Percentiles rank a stretch among this genome's conserved stretches.
These are phyloP conservation scores for Glarea lozoyensis DNA, from an alignment of 495 filamentous ascomycete genomes.

Conservation along the genomic window DNA sequence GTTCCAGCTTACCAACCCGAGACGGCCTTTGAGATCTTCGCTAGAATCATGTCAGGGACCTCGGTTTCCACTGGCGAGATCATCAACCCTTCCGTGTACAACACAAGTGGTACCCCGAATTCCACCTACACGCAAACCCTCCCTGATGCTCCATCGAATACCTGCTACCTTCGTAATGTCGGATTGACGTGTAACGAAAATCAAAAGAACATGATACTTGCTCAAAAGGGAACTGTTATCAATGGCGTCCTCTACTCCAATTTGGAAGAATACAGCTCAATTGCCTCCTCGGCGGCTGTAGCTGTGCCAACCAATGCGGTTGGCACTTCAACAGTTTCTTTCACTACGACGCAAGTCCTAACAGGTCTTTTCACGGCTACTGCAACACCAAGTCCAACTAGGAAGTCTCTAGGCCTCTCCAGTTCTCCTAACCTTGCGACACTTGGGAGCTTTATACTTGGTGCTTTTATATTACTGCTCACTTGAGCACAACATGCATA, in stretches of 20 bases:
- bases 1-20: slow-evolving; percentile 66
- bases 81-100: slow-evolving; percentile 40
- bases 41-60: slow-evolving; percentile 48
- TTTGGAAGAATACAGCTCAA: slow-evolving; percentile 14
- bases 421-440: not conserved
- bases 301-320: slow-evolving; percentile 6
- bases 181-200: slow-evolving; percentile 39
- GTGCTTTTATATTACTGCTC: not conserved
- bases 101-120: slow-evolving; percentile 41
- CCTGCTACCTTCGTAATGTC: slow-evolving; percentile 50
- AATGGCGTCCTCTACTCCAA: slow-evolving; percentile 43
- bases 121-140: slow-evolving; percentile 35
- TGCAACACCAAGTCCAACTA: slow-evolving; percentile 23
- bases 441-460: not conserved
- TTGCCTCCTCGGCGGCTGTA: slow-evolving; percentile 3
- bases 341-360: slow-evolving; percentile 22
- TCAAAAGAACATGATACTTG: slow-evolving; percentile 33
- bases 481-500: slow-evolving; percentile 4
- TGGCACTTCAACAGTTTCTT: slow-evolving; percentile 6
- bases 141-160: slow-evolving; percentile 31
- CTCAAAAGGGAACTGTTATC: slow-evolving; percentile 33
- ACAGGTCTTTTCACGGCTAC: slow-evolving; percentile 30
- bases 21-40: slow-evolving; percentile 54
- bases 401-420: slow-evolving; percentile 12
- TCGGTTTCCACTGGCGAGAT: slow-evolving; percentile 52